These are phyloP conservation scores for Acephala macrosclerotiorum DNA, from an alignment of 2,329 filamentous ascomycete genomes.

Conservation along the genomic window DNA sequence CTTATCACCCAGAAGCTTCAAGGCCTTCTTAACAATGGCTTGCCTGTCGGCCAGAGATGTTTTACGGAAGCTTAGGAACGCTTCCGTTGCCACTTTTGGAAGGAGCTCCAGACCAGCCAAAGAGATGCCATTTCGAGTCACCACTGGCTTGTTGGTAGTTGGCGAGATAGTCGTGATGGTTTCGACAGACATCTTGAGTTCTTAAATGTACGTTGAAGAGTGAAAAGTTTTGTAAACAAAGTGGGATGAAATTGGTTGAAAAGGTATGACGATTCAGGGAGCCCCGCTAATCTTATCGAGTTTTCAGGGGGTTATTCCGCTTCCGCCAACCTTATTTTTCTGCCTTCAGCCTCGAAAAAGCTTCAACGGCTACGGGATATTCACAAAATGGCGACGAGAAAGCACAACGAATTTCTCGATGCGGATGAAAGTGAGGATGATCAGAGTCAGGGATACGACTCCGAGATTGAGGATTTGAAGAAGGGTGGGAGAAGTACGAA, in stretches of 20 bases:
- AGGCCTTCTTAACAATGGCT: conserved; percentile 79
- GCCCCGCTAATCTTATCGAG: conserved; percentile 16
- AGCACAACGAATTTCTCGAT: conserved; percentile 76
- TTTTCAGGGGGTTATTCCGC: conserved; percentile 21
- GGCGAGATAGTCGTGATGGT: conserved; percentile 84
- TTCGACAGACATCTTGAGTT: conserved; percentile 64
- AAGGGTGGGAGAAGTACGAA: conserved; percentile 71
- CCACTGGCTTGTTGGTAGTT: conserved; percentile 82
- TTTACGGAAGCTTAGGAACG: conserved; percentile 79
- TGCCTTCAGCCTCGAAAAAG: conserved; percentile 22
- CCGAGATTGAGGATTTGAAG: conserved; percentile 68
- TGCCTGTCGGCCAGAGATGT: conserved; percentile 79
- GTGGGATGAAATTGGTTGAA: conserved; percentile 24
- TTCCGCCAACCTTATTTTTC: conserved; percentile 25
- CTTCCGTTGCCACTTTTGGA: conserved; percentile 74
- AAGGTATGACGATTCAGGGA: conserved; percentile 10
- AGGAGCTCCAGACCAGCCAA: conserved; percentile 73
- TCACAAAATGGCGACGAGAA: conserved; percentile 67
- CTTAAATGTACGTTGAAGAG: conserved; percentile 7
- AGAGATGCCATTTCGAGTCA: conserved; percentile 80
- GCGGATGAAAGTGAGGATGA: conserved; percentile 62
- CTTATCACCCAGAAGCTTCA: conserved; percentile 72
- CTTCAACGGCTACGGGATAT: conserved; percentile 21
- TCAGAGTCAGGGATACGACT: conserved; percentile 65
- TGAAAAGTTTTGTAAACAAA: conserved; percentile 18